A percentile compares a stretch with the other conserved stretches of the same genome.
These are phyloP conservation scores for Herpetospermum pedunculosum DNA, from an alignment of 306 rosid genomes.

Conservation along the genomic window DNA sequence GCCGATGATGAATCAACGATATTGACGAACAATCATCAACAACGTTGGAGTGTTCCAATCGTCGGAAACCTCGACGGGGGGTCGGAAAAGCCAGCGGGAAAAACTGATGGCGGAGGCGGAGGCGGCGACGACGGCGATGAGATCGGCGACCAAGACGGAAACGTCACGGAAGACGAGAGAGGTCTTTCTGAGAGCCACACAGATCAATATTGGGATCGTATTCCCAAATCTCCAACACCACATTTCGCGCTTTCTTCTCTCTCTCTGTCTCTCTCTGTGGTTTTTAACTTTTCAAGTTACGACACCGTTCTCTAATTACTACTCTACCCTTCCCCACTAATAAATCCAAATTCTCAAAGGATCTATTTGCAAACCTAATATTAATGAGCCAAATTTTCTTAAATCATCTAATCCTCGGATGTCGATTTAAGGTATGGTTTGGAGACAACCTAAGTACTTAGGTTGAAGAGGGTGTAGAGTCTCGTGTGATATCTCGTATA, in stretches of 20 bases:
- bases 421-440: no score
- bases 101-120: constrained; percentile 26
- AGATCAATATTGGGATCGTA: constrained; percentile 24
- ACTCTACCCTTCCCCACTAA: no score
- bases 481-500: no score
- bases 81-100: constrained; percentile 28
- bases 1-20: constrained; percentile 26
- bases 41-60: constrained; percentile 33
- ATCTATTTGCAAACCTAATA: no score
- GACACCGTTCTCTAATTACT: neutral
- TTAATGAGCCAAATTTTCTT: no score
- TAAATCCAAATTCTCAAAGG: no score
- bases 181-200: constrained; percentile 42
- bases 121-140: constrained; percentile 26
- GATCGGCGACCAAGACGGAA: constrained; percentile 15
- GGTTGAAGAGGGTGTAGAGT: no score
- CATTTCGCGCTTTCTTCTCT: constrained; percentile 7
- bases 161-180: constrained; percentile 28
- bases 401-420: no score
- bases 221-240: constrained; percentile 20
- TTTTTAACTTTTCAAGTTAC: neutral
- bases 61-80: constrained; percentile 15
- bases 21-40: constrained; percentile 37
- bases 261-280: neutral
- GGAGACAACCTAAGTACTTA: no score